Conservation (phyloP, 305 asterid species). For the Salvia sclarea region DNA sequence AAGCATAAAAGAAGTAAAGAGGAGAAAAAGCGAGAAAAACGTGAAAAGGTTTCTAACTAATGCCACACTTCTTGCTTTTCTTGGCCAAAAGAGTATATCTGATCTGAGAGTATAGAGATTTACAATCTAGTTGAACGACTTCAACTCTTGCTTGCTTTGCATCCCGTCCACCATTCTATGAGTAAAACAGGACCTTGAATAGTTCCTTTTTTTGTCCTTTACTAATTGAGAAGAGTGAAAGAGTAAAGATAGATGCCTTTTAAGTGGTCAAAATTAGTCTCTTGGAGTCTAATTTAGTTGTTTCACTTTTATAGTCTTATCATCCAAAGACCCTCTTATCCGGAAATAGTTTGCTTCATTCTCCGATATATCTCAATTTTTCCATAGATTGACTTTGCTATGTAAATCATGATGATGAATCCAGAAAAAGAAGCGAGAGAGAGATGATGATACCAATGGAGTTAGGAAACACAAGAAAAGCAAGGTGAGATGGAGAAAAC, state of each 20-base stretch:
- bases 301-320: conserved; percentile 10
- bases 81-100: conserved; percentile 17
- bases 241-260: neutral
- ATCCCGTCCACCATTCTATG: neutral
- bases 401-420: conserved; percentile 15
- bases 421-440: conserved; percentile 41
- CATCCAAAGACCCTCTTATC: neutral
- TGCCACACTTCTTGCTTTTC: conserved; percentile 14
- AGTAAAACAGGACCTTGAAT: neutral
- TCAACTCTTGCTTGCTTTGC: neutral
- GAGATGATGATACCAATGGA: conserved; percentile 34
- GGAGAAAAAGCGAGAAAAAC: conserved; percentile 45
- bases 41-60: conserved; percentile 31
- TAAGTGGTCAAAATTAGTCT: conserved; percentile 6
- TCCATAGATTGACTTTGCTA: conserved; percentile 22
- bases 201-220: neutral
- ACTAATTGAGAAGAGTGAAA: neutral
- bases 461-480: conserved; percentile 38
- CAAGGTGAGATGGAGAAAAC: conserved; percentile 34
- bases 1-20: conserved; percentile 49
- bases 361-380: conserved; percentile 5
- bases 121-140: conserved; percentile 11
- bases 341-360: neutral
- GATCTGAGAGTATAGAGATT: neutral
- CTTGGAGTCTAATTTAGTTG: neutral